A percentile compares a stretch with the other conserved stretches of the same genome.
phyloP scores from a whole-genome alignment of 2,329 filamentous ascomycete genomes.

The Pseudogymnoascus sp. region DNA sequence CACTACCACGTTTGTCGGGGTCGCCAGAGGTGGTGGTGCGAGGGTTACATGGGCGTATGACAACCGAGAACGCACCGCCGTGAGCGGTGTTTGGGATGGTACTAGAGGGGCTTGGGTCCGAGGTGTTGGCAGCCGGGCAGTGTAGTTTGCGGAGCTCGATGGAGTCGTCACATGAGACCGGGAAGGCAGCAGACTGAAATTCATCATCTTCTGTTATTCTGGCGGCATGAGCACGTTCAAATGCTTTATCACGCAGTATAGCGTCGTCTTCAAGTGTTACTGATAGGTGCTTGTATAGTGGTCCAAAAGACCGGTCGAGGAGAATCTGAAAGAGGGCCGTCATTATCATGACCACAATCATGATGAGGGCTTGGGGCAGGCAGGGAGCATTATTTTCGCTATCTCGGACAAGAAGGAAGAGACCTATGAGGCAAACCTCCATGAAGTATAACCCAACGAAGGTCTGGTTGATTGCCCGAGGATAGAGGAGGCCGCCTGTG shows the following conservation, averaged over 20 bases:
- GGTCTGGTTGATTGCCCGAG: conserved; percentile 85
- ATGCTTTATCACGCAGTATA: conserved; percentile 80
- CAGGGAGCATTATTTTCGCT: conserved; percentile 47
- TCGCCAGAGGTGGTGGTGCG: conserved; percentile 38
- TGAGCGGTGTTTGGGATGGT: too few relatives aligned
- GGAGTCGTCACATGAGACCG: too few relatives aligned
- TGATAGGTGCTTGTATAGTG: conserved; percentile 79
- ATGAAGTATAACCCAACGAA: conserved; percentile 94
- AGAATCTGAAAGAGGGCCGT: conserved; percentile 72
- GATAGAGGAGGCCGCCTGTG: conserved; percentile 87
- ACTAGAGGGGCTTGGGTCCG: too few relatives aligned
- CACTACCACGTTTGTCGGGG: conserved; percentile 27
- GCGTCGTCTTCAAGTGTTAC: conserved; percentile 96
- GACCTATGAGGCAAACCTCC: conserved; percentile 79
- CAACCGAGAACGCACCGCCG: too few relatives aligned
- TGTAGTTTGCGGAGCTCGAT: too few relatives aligned
- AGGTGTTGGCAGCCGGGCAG: too few relatives aligned
- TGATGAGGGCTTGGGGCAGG: conserved; percentile 69
- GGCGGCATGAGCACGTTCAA: conserved; percentile 66
- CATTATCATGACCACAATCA: conserved; percentile 65
- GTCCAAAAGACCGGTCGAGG: conserved; percentile 74
- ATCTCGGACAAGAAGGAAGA: conserved; percentile 73
- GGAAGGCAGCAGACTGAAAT: conserved; percentile 28
- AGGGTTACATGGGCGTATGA: conserved; percentile 20
- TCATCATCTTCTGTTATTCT: conserved; percentile 56